Conservation (phyloP, 2,329 filamentous ascomycete genomes). For the Paradendryphiella salina region DNA sequence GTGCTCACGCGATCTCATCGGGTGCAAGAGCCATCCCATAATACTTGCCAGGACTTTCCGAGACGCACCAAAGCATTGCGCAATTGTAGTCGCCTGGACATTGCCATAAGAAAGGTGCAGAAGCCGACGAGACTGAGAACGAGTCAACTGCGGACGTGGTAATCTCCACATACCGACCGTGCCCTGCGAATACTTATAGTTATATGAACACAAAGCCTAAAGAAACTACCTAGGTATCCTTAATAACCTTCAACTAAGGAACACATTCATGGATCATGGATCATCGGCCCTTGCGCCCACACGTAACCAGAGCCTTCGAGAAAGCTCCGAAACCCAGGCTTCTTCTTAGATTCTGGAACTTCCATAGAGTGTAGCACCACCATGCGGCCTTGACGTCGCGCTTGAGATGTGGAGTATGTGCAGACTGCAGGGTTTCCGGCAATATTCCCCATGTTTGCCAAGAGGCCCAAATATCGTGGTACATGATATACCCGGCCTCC, state of each 20-base stretch:
- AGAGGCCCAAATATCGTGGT: background rate
- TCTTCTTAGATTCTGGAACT: slow-evolving; percentile 14
- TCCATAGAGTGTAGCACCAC: slow-evolving; percentile 19
- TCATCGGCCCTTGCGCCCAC: slow-evolving; percentile 32
- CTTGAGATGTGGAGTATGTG: slow-evolving; percentile 25
- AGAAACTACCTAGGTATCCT: slow-evolving; percentile 7
- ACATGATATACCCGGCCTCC: background rate
- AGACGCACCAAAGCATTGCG: background rate
- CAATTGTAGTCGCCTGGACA: slow-evolving; percentile 22
- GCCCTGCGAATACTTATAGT: slow-evolving; percentile 1
- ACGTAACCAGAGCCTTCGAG: slow-evolving; percentile 29
- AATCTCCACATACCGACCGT: slow-evolving; percentile 12
- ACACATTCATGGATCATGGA: slow-evolving; percentile 36
- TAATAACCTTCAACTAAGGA: slow-evolving; percentile 26
- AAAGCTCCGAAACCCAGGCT: slow-evolving; percentile 30
- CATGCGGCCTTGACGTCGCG: slow-evolving; percentile 16
- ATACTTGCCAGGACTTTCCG: slow-evolving; percentile 1
- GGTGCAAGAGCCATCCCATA: background rate
- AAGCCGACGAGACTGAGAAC: slow-evolving; percentile 17
- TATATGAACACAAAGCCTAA: background rate
- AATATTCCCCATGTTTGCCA: slow-evolving; percentile 10
- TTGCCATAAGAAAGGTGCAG: slow-evolving; percentile 21
- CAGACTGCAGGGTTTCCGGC: slow-evolving; percentile 21
- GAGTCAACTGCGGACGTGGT: slow-evolving; percentile 20
- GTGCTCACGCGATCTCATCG: slow-evolving; percentile 6